Base-by-base conservation (phyloP, 176 grass and related monocot genomes). In the Thinopyrum elongatum region DNA sequence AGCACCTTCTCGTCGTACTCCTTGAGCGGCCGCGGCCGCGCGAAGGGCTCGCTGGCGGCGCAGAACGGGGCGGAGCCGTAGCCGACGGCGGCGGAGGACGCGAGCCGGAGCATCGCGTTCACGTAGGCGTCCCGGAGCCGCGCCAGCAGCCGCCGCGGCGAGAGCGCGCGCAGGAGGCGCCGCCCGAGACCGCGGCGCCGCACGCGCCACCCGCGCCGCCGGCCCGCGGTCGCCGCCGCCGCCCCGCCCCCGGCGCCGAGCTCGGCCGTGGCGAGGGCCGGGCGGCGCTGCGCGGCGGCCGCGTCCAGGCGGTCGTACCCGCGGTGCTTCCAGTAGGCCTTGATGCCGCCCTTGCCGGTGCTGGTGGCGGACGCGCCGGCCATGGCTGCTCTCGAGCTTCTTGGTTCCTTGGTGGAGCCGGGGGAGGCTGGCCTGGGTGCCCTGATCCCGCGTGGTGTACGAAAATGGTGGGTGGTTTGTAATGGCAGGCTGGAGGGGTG, bases 1-100 rank as follows among this genome's bases (percentile, higher is more conserved):
- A 94, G 83, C 86, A 88, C 85, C 70, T 94, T 97, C 80, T 94
- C 88, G 38, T 97, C 92, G 76, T 92, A 94, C 26, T 97, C 94
- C 72, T 86, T 90, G 78, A 66, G 69, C 80, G 78, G 83, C 16
- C 53, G 55, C n/a, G 67, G 70, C 29, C 58, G 82, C 29, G 34
- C 25, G 76, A 85, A 90, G 29, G 79, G 79, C 6, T 87, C 94
- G 12, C 3, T 5, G 3, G 63, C 59, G 7, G 33, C 46, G 68
- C 89, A 75, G 85, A 79, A 89, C 2, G 77, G 44, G 6, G 62
- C 26, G 33, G 21, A 13, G 55, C 85, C 77, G 80, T 88, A 85
- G 1, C 85, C 83, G 51, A 86, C 49, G 27, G 93, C 83, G 53
- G 90, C 30, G 58, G 93, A 89, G 62, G 84, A 84, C 16, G 91